Conservation (phyloP, 2,329 filamentous ascomycete genomes). For the Metarhizium rileyi region DNA sequence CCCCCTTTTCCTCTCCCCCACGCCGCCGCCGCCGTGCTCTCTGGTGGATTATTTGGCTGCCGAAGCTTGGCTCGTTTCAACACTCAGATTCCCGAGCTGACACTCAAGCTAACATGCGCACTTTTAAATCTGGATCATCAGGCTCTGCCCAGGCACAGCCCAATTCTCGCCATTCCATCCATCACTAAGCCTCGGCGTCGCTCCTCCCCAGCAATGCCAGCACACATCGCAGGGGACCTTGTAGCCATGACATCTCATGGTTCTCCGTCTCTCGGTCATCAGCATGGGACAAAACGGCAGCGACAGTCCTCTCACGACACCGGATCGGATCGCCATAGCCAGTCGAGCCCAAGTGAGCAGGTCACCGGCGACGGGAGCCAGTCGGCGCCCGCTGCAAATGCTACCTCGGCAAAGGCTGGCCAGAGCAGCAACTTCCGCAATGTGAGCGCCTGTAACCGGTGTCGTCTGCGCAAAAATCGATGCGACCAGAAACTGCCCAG, state of each 20-base stretch:
- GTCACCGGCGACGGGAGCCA: constrained; percentile 12
- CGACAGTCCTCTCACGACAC: constrained; percentile 43
- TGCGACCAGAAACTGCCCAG: constrained; percentile 90
- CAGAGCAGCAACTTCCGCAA: constrained; percentile 67
- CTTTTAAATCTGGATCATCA: no score
- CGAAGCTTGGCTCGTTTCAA: no score
- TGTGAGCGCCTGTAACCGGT: constrained; percentile 91
- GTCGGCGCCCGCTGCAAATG: neutral
- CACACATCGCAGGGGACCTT: neutral
- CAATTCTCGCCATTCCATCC: no score
- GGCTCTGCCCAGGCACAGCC: no score
- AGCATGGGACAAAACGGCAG: constrained; percentile 45
- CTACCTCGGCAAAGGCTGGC: constrained; percentile 31
- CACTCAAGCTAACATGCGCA: no score
- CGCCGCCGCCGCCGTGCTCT: no score
- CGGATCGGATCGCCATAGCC: constrained; percentile 27
- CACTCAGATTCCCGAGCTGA: no score
- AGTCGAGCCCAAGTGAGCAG: constrained; percentile 20
- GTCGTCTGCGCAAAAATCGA: constrained; percentile 82
- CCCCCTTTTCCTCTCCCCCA: no score
- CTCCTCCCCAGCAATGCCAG: neutral
- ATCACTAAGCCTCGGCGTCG: no score
- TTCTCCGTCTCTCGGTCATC: constrained; percentile 40
- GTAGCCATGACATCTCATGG: constrained; percentile 32
- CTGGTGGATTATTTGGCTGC: no score